These are phyloP conservation scores for Populus hybrid DNA, from an alignment of 441 rosid genomes.

Conservation along the genomic window DNA sequence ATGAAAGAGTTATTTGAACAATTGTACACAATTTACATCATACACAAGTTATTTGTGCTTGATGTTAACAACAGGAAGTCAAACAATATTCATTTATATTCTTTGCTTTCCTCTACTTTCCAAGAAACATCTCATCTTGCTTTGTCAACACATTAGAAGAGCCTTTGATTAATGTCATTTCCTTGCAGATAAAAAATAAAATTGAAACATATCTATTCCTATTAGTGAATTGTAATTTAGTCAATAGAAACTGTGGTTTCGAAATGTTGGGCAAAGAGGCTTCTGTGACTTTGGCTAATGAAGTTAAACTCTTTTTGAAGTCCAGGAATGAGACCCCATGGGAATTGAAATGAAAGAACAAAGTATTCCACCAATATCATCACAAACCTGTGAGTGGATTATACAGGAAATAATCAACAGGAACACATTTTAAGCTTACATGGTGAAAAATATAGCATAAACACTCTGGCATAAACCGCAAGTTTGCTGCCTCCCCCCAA, in stretches of 20 bases:
- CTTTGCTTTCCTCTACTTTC: neutral
- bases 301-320: neutral
- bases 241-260: neutral
- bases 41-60: neutral
- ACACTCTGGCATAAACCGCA: slow-evolving; percentile 97
- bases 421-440: slow-evolving; percentile 47
- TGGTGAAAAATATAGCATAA: slow-evolving; percentile 93
- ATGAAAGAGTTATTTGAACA: neutral
- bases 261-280: neutral
- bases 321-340: neutral
- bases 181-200: neutral
- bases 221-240: neutral
- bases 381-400: neutral
- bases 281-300: neutral
- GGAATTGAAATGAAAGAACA: neutral
- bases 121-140: neutral
- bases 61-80: neutral
- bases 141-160: neutral
- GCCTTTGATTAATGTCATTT: neutral
- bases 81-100: neutral
- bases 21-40: neutral
- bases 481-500: slow-evolving; percentile 98
- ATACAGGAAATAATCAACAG: slow-evolving; percentile 3
- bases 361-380: neutral
- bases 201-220: neutral